phyloP scores from a whole-genome alignment of 441 rosid genomes.

The Hura crepitans region DNA sequence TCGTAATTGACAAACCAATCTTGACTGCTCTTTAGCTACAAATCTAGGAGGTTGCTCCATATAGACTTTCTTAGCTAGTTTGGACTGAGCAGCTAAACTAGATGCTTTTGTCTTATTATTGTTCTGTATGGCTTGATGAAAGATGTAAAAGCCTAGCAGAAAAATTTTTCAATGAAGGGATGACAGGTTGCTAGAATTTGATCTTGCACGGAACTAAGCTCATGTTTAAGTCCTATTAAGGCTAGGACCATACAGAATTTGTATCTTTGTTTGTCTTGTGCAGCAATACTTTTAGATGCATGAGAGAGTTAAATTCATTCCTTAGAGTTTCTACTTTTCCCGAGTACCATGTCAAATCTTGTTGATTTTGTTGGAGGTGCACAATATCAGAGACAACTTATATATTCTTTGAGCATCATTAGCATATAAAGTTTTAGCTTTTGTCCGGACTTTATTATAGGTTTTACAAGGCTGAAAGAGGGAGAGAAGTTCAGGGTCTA shows the following conservation, averaged over 20 bases:
- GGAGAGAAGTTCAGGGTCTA: not conserved
- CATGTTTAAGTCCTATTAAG: not conserved
- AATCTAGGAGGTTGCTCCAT: too few species aligned
- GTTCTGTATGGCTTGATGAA: not conserved
- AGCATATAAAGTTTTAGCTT: not conserved
- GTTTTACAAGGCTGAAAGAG: not conserved
- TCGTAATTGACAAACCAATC: too few species aligned
- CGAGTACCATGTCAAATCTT: not conserved
- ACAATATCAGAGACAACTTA: too few species aligned
- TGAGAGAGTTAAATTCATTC: not conserved
- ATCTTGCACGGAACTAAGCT: not conserved
- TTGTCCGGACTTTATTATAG: not conserved
- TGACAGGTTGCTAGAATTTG: not conserved
- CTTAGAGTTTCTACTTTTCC: not conserved
- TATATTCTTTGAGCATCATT: too few species aligned
- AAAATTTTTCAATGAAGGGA: not conserved
- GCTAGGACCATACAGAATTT: not conserved
- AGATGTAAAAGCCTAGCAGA: not conserved
- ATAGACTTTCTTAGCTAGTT: too few species aligned
- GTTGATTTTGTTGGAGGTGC: not conserved
- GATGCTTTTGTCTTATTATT: too few species aligned
- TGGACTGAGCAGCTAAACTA: too few species aligned
- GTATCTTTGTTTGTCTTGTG: not conserved
- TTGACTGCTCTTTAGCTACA: too few species aligned
- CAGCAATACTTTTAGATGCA: not conserved